These are phyloP conservation scores for Hansfordia pulvinata DNA, from an alignment of 2,329 filamentous ascomycete species.

Conservation along the genomic window DNA sequence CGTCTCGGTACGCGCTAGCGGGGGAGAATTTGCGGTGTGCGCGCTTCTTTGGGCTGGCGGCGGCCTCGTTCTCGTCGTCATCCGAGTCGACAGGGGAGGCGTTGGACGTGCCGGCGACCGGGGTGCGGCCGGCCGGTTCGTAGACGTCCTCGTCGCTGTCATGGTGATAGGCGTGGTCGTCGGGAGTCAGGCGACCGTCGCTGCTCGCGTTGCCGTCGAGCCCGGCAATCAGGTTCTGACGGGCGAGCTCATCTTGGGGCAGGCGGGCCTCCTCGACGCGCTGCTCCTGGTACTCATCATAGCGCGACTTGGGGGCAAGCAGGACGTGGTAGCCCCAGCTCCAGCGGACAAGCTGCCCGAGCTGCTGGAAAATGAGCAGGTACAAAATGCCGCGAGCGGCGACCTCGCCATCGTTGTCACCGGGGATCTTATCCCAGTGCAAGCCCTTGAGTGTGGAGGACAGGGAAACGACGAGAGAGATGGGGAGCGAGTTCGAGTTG, in stretches of 20 bases:
- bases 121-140: constrained; percentile 42
- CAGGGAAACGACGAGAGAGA: constrained; percentile 87
- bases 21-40: constrained; percentile 13
- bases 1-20: no score
- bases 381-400: constrained; percentile 89
- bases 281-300: constrained; percentile 47
- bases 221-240: constrained; percentile 29
- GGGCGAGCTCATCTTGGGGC: constrained; percentile 15
- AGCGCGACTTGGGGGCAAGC: constrained; percentile 69
- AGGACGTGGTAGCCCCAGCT: constrained; percentile 96
- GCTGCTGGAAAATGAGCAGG: constrained; percentile 91
- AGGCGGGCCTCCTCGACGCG: constrained; percentile 39
- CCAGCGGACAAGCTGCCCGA: constrained; percentile 91
- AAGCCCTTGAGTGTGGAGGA: constrained; percentile 84
- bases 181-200: no score
- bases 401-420: constrained; percentile 92
- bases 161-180: no score
- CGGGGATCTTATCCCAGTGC: constrained; percentile 83
- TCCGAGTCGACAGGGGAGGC: constrained; percentile 35
- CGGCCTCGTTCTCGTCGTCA: constrained; percentile 24
- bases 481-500: constrained; percentile 95
- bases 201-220: constrained; percentile 27
- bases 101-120: constrained; percentile 33
- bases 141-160: constrained; percentile 35
- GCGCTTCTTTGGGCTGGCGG: constrained; percentile 16